These are phyloP conservation scores for Annona cherimola DNA, from an alignment of 164 flowering plant species.

Conservation along the genomic window DNA sequence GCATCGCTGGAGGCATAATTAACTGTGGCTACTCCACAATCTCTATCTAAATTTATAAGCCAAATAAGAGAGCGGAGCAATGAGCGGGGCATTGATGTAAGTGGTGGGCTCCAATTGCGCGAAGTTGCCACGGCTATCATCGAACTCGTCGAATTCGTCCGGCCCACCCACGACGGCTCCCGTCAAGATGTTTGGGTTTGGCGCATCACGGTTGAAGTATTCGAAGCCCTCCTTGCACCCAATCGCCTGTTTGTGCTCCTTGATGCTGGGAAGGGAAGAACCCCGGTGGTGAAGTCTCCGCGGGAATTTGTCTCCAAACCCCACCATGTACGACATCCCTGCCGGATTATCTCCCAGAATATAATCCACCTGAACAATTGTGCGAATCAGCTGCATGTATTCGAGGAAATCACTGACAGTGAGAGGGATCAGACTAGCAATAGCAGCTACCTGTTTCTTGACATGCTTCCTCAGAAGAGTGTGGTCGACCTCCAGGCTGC, in stretches of 20 bases:
- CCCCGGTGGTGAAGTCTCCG: constrained; percentile 37
- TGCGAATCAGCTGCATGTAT: too few relatives aligned
- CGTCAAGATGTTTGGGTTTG: constrained; percentile 25
- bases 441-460: constrained; percentile 13
- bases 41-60: constrained; percentile 2
- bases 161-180: constrained; percentile 51
- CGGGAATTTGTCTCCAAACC: constrained; percentile 30
- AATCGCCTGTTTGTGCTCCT: constrained; percentile 6
- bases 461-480: constrained; percentile 14
- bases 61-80: constrained; percentile 32
- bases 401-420: too few relatives aligned
- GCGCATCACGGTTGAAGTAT: neutral
- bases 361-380: constrained; percentile 31
- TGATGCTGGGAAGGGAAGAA: constrained; percentile 29
- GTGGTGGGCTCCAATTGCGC: constrained; percentile 38
- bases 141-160: constrained; percentile 17
- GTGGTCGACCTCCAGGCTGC: constrained; percentile 16
- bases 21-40: too few relatives aligned
- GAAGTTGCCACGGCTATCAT: constrained; percentile 20
- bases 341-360: constrained; percentile 36
- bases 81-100: constrained; percentile 38
- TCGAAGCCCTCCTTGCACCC: constrained; percentile 25
- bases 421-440: too few relatives aligned
- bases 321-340: constrained; percentile 47
- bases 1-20: too few relatives aligned